phyloP scores from a whole-genome alignment of 768 basidiomycete species.

The Hypholoma fasciculare region DNA sequence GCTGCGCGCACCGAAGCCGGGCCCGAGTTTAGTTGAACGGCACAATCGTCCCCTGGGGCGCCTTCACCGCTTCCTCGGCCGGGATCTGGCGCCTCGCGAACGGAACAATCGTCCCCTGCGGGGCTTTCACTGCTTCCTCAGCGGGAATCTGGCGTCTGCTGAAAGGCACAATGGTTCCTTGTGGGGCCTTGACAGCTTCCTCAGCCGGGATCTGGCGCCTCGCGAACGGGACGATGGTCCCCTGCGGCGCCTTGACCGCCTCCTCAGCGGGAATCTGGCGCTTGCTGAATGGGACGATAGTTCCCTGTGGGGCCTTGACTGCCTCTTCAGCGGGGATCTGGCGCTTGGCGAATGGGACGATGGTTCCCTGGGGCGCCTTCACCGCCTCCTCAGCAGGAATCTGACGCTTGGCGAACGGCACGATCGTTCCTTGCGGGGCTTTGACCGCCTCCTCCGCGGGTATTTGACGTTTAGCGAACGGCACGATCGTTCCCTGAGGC shows the following conservation, averaged over 20 bases:
- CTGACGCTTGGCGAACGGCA: constrained; percentile 10
- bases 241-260: constrained; percentile 17
- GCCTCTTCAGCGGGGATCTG: constrained; percentile 13
- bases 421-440: constrained; percentile 19
- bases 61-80: constrained; percentile 24
- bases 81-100: constrained; percentile 37
- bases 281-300: constrained; percentile 11
- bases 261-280: constrained; percentile 23
- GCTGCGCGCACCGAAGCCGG: no score
- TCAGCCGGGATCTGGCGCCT: constrained; percentile 22
- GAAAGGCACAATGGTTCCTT: constrained; percentile 27
- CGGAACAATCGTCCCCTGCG: constrained; percentile 36
- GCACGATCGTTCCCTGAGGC: constrained; percentile 24
- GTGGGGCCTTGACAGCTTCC: constrained; percentile 17
- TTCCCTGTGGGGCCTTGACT: constrained; percentile 20
- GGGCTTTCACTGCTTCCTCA: constrained; percentile 22
- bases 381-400: constrained; percentile 23
- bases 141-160: constrained; percentile 18
- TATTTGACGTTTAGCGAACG: constrained; percentile 19
- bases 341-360: constrained; percentile 14
- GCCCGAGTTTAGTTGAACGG: constrained; percentile 13
- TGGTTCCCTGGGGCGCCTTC: constrained; percentile 18
- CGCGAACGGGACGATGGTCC: constrained; percentile 16
- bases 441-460: constrained; percentile 12
- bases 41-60: constrained; percentile 27